A percentile compares a stretch with the other conserved stretches of the same genome.
These are phyloP conservation scores for Exidia glandulosa DNA, from an alignment of 768 basidiomycete species.

Conservation along the genomic window DNA sequence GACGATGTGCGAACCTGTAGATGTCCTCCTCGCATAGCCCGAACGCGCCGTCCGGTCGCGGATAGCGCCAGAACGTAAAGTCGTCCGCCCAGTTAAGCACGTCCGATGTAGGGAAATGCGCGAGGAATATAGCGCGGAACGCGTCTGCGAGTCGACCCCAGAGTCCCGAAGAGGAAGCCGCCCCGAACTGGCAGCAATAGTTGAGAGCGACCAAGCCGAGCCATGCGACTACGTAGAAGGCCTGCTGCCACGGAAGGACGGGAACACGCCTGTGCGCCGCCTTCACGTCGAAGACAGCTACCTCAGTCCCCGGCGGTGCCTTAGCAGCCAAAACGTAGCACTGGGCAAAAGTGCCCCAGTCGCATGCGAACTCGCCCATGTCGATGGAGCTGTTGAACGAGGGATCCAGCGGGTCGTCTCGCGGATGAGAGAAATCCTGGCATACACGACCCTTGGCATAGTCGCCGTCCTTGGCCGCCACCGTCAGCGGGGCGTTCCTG, in stretches of 20 bases:
- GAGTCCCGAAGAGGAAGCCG: constrained; percentile 17
- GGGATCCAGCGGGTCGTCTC: constrained; percentile 8
- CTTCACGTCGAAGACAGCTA: constrained; percentile 27
- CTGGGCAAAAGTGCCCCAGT: constrained; percentile 28
- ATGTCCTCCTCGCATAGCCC: too few relatives aligned
- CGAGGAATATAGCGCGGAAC: constrained; percentile 18
- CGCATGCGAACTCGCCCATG: constrained; percentile 19
- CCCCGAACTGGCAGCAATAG: constrained; percentile 20
- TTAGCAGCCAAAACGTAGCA: constrained; percentile 15
- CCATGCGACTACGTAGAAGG: constrained; percentile 14
- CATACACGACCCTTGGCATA: background rate
- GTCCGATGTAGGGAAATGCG: constrained; percentile 7
- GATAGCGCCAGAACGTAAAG: constrained; percentile 21
- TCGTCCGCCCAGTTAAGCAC: constrained; percentile 32
- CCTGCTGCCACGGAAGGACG: constrained; percentile 17
- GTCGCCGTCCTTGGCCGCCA: constrained; percentile 11
- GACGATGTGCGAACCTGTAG: constrained; percentile 6
- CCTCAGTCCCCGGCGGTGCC: constrained; percentile 23
- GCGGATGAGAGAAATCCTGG: constrained; percentile 26
- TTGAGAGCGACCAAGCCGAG: constrained; percentile 23
- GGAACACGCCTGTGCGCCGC: constrained; percentile 26
- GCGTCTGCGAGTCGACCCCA: constrained; percentile 24
- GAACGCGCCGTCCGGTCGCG: too few relatives aligned
- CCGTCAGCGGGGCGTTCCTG: constrained; percentile 19
- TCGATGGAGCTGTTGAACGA: constrained; percentile 24